Conservation (phyloP, 176 grass and related monocot genomes). For the Oryza meyeriana region DNA sequence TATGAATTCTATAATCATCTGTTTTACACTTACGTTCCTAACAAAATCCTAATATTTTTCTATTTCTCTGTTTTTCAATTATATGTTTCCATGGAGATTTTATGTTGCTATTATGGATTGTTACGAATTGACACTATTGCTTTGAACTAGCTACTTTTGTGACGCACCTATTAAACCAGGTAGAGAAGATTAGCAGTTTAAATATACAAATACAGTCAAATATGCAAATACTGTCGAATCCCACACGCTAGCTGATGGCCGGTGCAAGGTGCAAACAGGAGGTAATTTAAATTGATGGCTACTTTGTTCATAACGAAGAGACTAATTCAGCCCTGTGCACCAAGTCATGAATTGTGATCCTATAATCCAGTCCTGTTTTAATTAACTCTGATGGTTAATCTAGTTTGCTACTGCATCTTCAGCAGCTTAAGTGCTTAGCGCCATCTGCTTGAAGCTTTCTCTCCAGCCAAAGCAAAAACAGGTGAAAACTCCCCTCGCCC, state of each 20-base stretch:
- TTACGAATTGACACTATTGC: no score
- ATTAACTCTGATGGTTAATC: background rate
- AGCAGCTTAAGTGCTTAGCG: constrained; percentile 12
- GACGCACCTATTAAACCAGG: no score
- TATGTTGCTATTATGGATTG: no score
- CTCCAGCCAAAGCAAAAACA: constrained; percentile 15
- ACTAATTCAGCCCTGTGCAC: constrained; percentile 14
- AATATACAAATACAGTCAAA: background rate
- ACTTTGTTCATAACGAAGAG: constrained; percentile 35
- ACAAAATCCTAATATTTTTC: no score
- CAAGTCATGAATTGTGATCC: background rate
- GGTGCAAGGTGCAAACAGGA: background rate
- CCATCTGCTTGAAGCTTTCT: constrained; percentile 22
- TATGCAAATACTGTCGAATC: background rate
- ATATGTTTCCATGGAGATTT: no score
- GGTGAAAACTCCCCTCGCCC: background rate
- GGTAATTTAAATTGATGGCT: background rate
- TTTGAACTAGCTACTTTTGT: no score
- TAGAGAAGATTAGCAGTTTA: background rate
- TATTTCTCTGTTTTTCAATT: no score
- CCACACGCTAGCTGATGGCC: background rate
- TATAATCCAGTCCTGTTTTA: background rate
- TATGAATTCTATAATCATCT: no score
- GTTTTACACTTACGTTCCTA: no score
- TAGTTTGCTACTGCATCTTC: background rate